These are phyloP conservation scores for Centaurea solstitialis DNA, from an alignment of 129 eudicot genomes.

Conservation along the genomic window DNA sequence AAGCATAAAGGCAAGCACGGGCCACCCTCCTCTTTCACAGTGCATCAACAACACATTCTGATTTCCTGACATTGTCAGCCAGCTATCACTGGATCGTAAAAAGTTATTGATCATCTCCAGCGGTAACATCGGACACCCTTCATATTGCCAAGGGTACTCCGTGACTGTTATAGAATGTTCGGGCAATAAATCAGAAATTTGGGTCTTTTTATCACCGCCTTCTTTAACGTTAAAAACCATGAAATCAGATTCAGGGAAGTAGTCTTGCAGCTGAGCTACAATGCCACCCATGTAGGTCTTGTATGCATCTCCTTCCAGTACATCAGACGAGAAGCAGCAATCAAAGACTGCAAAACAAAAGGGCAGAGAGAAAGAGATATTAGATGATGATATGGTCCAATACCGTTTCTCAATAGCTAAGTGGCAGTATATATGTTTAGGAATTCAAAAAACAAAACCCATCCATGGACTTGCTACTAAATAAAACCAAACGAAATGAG, in stretches of 20 bases:
- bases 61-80: slow-evolving; percentile 46
- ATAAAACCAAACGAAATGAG: not conserved
- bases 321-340: slow-evolving; percentile 59
- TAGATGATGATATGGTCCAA: not conserved
- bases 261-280: slow-evolving; percentile 55
- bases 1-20: slow-evolving; percentile 62
- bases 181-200: slow-evolving; percentile 42
- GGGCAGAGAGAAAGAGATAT: not conserved
- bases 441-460: not conserved
- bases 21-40: slow-evolving; percentile 69
- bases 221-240: slow-evolving; percentile 59
- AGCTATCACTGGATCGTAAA: slow-evolving; percentile 52
- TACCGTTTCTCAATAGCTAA: not conserved
- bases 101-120: slow-evolving; percentile 51
- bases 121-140: slow-evolving; percentile 62
- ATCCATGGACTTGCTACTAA: not conserved
- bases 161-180: slow-evolving; percentile 48
- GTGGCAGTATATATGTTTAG: not conserved
- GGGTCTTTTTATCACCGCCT: slow-evolving; percentile 39
- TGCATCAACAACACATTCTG: slow-evolving; percentile 61
- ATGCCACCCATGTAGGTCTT: slow-evolving; percentile 51
- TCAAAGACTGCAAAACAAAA: slow-evolving; percentile 51
- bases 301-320: slow-evolving; percentile 48
- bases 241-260: slow-evolving; percentile 52
- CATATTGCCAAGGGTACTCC: slow-evolving; percentile 64